phyloP scores from a whole-genome alignment of 2,329 filamentous ascomycete genomes.

The Pseudocercospora ulei region DNA sequence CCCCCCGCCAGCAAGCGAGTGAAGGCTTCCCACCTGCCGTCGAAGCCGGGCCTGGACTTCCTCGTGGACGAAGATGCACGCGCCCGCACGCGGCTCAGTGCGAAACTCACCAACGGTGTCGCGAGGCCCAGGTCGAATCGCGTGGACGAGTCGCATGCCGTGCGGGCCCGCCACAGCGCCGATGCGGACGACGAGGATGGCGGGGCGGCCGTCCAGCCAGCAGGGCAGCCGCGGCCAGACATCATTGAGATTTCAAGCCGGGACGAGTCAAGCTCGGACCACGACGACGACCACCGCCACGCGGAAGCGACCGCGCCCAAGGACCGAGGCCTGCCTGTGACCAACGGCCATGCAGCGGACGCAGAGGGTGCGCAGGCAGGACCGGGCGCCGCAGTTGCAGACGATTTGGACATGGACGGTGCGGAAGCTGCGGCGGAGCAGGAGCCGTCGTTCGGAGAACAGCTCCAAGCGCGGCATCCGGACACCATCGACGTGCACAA shows the following conservation, averaged over 20 bases:
- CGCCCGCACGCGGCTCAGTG: slow-evolving; percentile 35
- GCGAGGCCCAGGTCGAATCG: slow-evolving; percentile 44
- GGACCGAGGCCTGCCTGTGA: slow-evolving; percentile 8
- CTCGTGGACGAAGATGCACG: slow-evolving; percentile 34
- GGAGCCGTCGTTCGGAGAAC: slow-evolving; percentile 73
- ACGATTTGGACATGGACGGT: slow-evolving; percentile 22
- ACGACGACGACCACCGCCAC: slow-evolving; percentile 23
- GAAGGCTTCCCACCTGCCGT: slow-evolving; percentile 32
- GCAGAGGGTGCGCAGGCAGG: slow-evolving; percentile 27
- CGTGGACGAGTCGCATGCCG: slow-evolving; percentile 50
- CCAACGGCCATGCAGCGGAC: slow-evolving; percentile 25
- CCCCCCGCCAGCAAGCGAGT: slow-evolving; percentile 30
- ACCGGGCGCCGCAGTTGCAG: slow-evolving; percentile 23
- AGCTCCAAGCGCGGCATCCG: slow-evolving; percentile 58
- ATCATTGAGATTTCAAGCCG: slow-evolving; percentile 44
- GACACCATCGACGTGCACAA: slow-evolving; percentile 63
- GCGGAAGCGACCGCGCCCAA: slow-evolving; percentile 8
- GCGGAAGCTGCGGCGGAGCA: slow-evolving; percentile 28
- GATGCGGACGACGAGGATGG: slow-evolving; percentile 31
- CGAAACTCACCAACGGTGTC: slow-evolving; percentile 46
- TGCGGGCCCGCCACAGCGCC: slow-evolving; percentile 44
- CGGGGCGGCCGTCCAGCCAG: slow-evolving; percentile 29
- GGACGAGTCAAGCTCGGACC: slow-evolving; percentile 33
- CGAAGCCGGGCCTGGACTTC: slow-evolving; percentile 27
- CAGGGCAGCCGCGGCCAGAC: slow-evolving; percentile 10